These are phyloP conservation scores for Medicago lupulina DNA, from an alignment of 306 rosid species.

Conservation along the genomic window DNA sequence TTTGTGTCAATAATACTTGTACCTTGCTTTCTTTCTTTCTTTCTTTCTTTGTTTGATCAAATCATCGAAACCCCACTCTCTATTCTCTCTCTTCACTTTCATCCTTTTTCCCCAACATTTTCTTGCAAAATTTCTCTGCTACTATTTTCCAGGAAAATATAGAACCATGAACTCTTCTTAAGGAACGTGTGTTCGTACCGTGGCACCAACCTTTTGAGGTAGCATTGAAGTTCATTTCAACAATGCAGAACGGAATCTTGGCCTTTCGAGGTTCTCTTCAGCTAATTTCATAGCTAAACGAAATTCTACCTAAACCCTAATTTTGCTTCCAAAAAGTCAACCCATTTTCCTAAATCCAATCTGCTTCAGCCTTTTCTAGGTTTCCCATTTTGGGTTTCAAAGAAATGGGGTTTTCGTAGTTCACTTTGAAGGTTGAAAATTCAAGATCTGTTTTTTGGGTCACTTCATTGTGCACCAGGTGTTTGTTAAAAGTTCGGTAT, in stretches of 20 bases:
- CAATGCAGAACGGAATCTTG: constrained; percentile 62
- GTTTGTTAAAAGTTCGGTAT: constrained; percentile 35
- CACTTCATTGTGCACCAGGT: constrained; percentile 41
- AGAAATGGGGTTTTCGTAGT: not conserved
- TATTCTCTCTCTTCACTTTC: constrained; percentile 30
- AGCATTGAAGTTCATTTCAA: constrained; percentile 44
- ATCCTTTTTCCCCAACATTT: constrained; percentile 51
- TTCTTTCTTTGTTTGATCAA: constrained; percentile 12
- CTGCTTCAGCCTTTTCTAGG: constrained; percentile 38
- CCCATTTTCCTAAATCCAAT: constrained; percentile 38
- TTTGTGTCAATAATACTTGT: constrained; percentile 1
- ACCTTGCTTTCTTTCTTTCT: constrained; percentile 9
- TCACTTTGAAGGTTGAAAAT: constrained; percentile 45
- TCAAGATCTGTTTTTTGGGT: constrained; percentile 61
- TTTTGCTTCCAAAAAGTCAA: constrained; percentile 53
- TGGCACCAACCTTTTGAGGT: constrained; percentile 30
- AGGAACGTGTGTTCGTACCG: constrained; percentile 47
- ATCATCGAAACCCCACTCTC: constrained; percentile 9
- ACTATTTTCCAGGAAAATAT: constrained; percentile 42
- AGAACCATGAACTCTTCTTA: constrained; percentile 38
- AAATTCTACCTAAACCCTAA: constrained; percentile 57
- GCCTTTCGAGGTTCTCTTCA: constrained; percentile 53
- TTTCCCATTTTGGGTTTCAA: constrained; percentile 24
- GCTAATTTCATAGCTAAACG: constrained; percentile 46
- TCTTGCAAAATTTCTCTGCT: constrained; percentile 40